phyloP scores from a whole-genome alignment of 192 early-diverging fungal species.

The Backusella parvicylindrica region DNA sequence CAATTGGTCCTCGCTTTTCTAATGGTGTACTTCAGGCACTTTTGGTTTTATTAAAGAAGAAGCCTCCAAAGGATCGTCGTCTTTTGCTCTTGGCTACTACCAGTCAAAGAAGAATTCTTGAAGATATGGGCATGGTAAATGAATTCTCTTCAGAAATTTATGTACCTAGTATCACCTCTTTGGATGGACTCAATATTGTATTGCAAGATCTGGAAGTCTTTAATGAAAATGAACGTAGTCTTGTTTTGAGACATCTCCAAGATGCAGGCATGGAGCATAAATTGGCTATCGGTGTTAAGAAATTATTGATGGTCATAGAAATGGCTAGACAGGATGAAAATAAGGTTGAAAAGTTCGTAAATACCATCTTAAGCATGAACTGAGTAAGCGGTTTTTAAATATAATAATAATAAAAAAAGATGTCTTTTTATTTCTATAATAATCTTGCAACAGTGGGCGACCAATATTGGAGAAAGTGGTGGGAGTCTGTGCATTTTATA shows the following conservation, averaged over 20 bases:
- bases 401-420: background rate
- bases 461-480: too few species aligned
- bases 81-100: conserved; percentile 94
- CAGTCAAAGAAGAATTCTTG: conserved; percentile 70
- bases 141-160: conserved; percentile 85
- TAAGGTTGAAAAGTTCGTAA: conserved; percentile 76
- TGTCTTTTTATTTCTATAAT: background rate
- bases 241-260: conserved; percentile 51
- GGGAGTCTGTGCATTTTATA: too few species aligned
- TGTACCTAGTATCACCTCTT: conserved; percentile 69
- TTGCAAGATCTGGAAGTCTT: conserved; percentile 69
- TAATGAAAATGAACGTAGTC: conserved; percentile 56
- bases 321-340: conserved; percentile 86
- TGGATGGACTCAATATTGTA: conserved; percentile 74
- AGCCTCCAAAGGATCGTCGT: conserved; percentile 78
- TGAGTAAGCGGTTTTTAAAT: background rate
- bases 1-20: conserved; percentile 94
- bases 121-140: conserved; percentile 84
- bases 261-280: conserved; percentile 50
- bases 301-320: conserved; percentile 85
- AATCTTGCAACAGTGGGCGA: background rate
- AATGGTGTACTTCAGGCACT: conserved; percentile 91
- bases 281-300: conserved; percentile 87
- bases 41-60: conserved; percentile 88
- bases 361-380: conserved; percentile 32